Base-by-base conservation (phyloP, 1,139 yeast genomes). In the Geotrichum fermentans region DNA sequence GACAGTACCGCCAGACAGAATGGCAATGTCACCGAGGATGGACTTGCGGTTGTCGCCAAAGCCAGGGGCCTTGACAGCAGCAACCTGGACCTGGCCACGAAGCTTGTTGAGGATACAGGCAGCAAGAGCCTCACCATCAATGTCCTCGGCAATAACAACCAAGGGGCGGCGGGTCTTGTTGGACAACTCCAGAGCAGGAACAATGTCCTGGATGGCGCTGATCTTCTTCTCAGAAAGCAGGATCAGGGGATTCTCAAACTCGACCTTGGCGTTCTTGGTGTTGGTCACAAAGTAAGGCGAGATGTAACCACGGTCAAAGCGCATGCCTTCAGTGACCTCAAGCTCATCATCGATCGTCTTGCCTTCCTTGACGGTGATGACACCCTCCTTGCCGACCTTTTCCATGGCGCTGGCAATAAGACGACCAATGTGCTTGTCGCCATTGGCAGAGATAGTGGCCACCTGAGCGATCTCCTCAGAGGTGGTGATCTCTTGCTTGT, bases 1-100 rank as follows among this genome's bases (percentile, higher is more conserved):
- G 43, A 92, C 98, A 51, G 97, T 88, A 74, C 97, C 97, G 59
- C 97, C 98, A 43, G 97, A 83, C 60, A 92, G 78, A 66, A 90
- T 85, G 67, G 97, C 97, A 72, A 92, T 85, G 71, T 92, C 98
- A 63, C 98, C 98, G 59, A 92, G 77, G 57, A 88, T 89, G 79
- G 89, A 89, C 82, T 94, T 94, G 77, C 97, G 86, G 85, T 92
- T 92, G 77, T 92, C 98, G 73, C 98, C 98, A 62, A 92, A 92
- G 52, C 98, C 98, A 68, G 98, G 98, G 43, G 98, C 97, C 79
- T 94, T 92, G 63, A 92, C 97, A 63, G 96, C 96, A 70, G 95
- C 88, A 55, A 92, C 98, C 73, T 89, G 96, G 57, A 92, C 96
- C 77, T 92, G 98, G 62, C 98, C 98, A 77, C 98, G 86, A 69